phyloP scores from a whole-genome alignment of 768 basidiomycete species.

The Megacollybia marginata region DNA sequence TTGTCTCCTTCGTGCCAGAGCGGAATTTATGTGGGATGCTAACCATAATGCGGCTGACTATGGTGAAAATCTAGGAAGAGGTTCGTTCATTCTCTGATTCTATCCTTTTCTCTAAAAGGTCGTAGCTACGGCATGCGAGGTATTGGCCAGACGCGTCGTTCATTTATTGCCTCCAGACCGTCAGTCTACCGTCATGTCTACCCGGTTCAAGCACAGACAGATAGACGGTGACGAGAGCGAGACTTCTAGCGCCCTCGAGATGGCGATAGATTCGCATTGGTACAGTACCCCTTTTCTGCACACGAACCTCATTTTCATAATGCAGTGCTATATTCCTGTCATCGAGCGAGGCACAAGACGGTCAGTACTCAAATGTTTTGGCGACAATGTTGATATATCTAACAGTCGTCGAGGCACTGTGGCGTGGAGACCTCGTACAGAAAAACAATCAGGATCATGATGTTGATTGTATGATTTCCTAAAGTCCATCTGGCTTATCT shows the following conservation, averaged over 20 bases:
- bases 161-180: slow-evolving; percentile 61
- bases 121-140: slow-evolving; percentile 75
- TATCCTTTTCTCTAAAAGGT: slow-evolving; percentile 1
- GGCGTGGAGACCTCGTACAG: slow-evolving; percentile 81
- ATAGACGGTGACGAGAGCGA: slow-evolving; percentile 72
- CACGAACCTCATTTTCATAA: slow-evolving; percentile 1
- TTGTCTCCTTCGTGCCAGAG: slow-evolving; percentile 67
- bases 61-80: slow-evolving; percentile 78
- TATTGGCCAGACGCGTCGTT: slow-evolving; percentile 72
- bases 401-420: slow-evolving; percentile 72
- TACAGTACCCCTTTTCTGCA: slow-evolving; percentile 16
- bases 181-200: slow-evolving; percentile 67
- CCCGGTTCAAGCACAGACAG: slow-evolving; percentile 65
- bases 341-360: slow-evolving; percentile 78
- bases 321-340: slow-evolving; percentile 75
- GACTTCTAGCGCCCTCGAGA: slow-evolving; percentile 71
- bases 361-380: slow-evolving; percentile 25
- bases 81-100: slow-evolving; percentile 26
- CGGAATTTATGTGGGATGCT: slow-evolving; percentile 78
- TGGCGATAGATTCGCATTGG: slow-evolving; percentile 92
- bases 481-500: background rate
- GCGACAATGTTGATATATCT: background rate
- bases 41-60: slow-evolving; percentile 78
- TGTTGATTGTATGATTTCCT: slow-evolving; percentile 56
- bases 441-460: slow-evolving; percentile 65